phyloP scores from a whole-genome alignment of 306 rosid species.

The Styphnolobium japonicum region DNA sequence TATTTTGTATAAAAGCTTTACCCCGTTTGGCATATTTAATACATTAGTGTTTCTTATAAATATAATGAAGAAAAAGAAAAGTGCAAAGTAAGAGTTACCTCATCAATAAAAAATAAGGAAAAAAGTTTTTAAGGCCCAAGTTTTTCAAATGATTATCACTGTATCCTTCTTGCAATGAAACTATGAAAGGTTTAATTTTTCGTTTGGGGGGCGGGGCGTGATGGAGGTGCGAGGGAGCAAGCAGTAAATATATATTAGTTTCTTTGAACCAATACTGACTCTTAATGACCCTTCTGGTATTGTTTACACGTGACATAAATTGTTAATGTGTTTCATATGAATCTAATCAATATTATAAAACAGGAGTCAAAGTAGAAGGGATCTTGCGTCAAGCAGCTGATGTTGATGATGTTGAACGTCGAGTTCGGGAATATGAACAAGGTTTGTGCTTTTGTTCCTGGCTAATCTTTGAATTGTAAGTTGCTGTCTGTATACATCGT shows the following conservation, averaged over 20 bases:
- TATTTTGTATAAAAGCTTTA: background rate
- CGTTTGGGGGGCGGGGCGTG: background rate
- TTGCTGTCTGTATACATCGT: background rate
- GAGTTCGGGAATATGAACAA: conserved; percentile 85
- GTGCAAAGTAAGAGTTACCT: background rate
- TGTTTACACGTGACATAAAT: background rate
- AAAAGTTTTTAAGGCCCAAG: background rate
- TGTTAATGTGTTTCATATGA: conserved; percentile 8
- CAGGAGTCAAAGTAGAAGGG: conserved; percentile 91
- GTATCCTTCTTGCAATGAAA: too few relatives aligned
- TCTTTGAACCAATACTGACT: background rate
- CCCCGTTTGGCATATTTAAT: conserved; percentile 1
- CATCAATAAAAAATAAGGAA: background rate
- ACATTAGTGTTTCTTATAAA: conserved; percentile 3
- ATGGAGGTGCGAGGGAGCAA: background rate
- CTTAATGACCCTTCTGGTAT: background rate
- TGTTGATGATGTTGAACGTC: conserved; percentile 89
- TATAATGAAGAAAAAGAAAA: background rate
- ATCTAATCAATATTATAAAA: conserved; percentile 29
- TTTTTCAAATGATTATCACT: background rate
- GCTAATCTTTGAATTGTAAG: background rate
- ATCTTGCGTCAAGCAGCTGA: conserved; percentile 98
- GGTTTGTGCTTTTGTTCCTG: conserved; percentile 47
- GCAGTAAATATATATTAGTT: background rate
- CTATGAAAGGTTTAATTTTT: background rate